These are phyloP conservation scores for Suillus weaverae DNA, from an alignment of 768 basidiomycete genomes.

Conservation along the genomic window DNA sequence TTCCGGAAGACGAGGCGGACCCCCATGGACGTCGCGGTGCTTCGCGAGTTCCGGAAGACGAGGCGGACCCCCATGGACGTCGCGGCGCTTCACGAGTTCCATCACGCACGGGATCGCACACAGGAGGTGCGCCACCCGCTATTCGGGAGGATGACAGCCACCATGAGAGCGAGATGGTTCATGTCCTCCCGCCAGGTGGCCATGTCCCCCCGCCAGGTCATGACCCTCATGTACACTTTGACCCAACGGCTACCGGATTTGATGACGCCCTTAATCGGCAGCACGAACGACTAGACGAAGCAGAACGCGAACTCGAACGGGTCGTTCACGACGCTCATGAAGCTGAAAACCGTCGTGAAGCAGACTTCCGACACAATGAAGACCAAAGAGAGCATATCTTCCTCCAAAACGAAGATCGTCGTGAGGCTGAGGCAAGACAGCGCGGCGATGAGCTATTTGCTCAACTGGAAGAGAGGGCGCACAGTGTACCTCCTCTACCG, in stretches of 20 bases:
- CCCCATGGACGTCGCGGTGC: neutral
- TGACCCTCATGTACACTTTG: constrained; percentile 10
- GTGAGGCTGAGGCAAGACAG: constrained; percentile 56
- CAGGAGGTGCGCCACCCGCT: constrained; percentile 10
- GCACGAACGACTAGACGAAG: constrained; percentile 55
- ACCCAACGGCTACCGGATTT: constrained; percentile 27
- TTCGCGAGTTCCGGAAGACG: neutral
- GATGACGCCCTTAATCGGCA: constrained; percentile 50
- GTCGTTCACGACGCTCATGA: constrained; percentile 51
- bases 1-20: neutral
- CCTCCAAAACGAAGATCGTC: constrained; percentile 54
- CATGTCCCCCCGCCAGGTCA: constrained; percentile 17
- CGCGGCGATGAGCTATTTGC: constrained; percentile 25
- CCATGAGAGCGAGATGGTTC: constrained; percentile 28
- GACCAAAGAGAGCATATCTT: constrained; percentile 64
- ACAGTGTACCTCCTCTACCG: constrained; percentile 23
- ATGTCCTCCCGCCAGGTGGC: constrained; percentile 16
- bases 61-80: neutral
- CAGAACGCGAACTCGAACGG: constrained; percentile 50
- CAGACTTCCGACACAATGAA: constrained; percentile 63
- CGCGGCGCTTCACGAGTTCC: constrained; percentile 8
- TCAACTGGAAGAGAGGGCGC: constrained; percentile 30
- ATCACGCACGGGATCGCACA: constrained; percentile 20
- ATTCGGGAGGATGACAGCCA: constrained; percentile 22
- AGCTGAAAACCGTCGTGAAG: constrained; percentile 64